These are phyloP conservation scores for Candida andamanensis DNA, from an alignment of 805 yeast species.

Conservation along the genomic window DNA sequence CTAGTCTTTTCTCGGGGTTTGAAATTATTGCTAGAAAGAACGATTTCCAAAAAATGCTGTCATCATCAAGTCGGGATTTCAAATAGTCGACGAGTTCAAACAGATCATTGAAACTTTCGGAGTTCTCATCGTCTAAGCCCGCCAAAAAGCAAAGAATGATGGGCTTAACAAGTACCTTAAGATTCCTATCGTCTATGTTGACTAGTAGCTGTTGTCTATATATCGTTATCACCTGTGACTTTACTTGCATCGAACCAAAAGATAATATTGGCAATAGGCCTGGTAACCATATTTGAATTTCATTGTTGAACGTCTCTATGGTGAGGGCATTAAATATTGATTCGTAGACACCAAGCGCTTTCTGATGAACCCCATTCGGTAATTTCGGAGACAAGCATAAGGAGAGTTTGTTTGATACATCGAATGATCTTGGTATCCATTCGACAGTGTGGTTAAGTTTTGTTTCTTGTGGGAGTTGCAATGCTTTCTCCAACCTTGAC, in stretches of 20 bases:
- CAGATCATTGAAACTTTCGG: conserved; percentile 69
- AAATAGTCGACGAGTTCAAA: conserved; percentile 57
- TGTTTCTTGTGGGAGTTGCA: conserved; percentile 32
- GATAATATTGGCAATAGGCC: conserved; percentile 88
- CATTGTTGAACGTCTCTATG: conserved; percentile 45
- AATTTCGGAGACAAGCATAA: conserved; percentile 74
- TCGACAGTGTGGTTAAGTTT: conserved; percentile 17
- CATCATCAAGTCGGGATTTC: conserved; percentile 53
- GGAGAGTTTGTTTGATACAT: conserved; percentile 67
- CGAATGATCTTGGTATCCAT: conserved; percentile 63
- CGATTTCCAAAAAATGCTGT: conserved; percentile 82
- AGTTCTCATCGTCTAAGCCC: conserved; percentile 88
- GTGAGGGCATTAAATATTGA: conserved; percentile 64
- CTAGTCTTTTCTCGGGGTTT: conserved; percentile 74
- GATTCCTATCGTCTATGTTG: conserved; percentile 32
- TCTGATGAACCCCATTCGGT: conserved; percentile 95
- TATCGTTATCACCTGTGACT: conserved; percentile 66
- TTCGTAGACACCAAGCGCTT: conserved; percentile 73
- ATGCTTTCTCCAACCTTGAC: conserved; percentile 69
- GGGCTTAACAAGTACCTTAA: conserved; percentile 61
- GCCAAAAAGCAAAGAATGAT: conserved; percentile 71
- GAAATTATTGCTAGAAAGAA: conserved; percentile 70
- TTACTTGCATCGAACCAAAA: conserved; percentile 84
- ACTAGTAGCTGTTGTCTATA: conserved; percentile 50
- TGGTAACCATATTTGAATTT: conserved; percentile 79